These are phyloP conservation scores for Vaucheria bursata DNA, from an alignment of 352 stramenopile genomes.

Conservation along the genomic window DNA sequence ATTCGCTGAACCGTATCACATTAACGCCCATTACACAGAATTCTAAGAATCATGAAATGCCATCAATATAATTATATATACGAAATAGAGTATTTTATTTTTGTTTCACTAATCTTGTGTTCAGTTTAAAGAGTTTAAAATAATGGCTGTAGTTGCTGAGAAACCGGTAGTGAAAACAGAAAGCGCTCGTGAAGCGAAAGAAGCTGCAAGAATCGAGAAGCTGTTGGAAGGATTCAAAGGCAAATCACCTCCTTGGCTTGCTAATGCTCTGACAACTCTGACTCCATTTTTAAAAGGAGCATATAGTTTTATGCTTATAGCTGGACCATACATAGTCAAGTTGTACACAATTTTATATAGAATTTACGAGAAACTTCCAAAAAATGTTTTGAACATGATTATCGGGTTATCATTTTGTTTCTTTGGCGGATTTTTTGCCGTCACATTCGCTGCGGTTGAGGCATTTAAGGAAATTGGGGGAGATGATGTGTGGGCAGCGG, in stretches of 20 bases:
- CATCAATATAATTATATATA: too few species aligned
- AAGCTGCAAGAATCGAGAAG: conserved; percentile 20
- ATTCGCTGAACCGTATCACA: too few species aligned
- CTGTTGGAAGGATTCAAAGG: conserved; percentile 23
- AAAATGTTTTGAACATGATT: conserved; percentile 39
- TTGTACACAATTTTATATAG: conserved; percentile 8
- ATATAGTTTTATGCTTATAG: conserved; percentile 8
- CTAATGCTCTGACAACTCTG: conserved; percentile 23
- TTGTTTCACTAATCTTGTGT: too few species aligned
- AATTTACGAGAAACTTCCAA: conserved; percentile 25
- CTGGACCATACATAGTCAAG: conserved; percentile 14
- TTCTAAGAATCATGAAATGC: too few species aligned
- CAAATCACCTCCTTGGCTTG: conserved; percentile 27
- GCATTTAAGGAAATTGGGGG: conserved; percentile 4
- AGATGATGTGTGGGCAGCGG: background rate
- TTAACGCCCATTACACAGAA: too few species aligned
- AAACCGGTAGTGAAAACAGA: too few species aligned
- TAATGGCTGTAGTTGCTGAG: too few species aligned
- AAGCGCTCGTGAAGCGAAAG: too few species aligned
- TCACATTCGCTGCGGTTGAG: conserved; percentile 36
- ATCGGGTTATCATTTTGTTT: conserved; percentile 28
- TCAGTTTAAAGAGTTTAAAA: too few species aligned
- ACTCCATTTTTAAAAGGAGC: conserved; percentile 18
- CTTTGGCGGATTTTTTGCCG: conserved; percentile 41
- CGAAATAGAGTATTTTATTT: too few species aligned